Conservation (phyloP, 2,329 filamentous ascomycete genomes). For the Pyrenophora graminea region DNA sequence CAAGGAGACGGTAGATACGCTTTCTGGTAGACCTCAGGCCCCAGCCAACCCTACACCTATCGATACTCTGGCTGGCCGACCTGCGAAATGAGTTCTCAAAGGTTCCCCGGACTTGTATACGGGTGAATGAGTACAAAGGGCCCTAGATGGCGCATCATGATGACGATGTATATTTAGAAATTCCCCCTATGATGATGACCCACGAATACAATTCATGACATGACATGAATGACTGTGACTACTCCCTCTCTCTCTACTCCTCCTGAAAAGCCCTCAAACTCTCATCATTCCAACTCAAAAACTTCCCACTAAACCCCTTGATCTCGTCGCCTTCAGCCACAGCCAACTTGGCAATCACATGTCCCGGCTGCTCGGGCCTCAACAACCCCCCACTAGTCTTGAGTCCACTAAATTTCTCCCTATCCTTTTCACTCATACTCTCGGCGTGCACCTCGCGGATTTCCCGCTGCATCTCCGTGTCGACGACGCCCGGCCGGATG, state of each 20-base stretch:
- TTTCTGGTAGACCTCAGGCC: slow-evolving; percentile 63
- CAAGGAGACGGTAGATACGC: slow-evolving; percentile 79
- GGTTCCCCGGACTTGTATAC: not conserved
- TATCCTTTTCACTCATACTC: slow-evolving; percentile 62
- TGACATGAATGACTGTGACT: not conserved
- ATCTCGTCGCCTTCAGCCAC: slow-evolving; percentile 63
- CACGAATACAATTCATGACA: not conserved
- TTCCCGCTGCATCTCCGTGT: slow-evolving; percentile 88
- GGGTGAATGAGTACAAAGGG: not conserved
- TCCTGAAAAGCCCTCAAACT: slow-evolving; percentile 31
- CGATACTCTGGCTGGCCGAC: slow-evolving; percentile 30
- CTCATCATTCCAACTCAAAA: slow-evolving; percentile 58
- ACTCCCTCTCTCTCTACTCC: slow-evolving; percentile 4
- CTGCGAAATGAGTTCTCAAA: slow-evolving; percentile 4
- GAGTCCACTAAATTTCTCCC: slow-evolving; percentile 68
- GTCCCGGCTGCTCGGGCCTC: slow-evolving; percentile 79
- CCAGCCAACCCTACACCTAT: slow-evolving; percentile 21
- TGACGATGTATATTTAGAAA: slow-evolving; percentile 11
- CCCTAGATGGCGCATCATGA: not conserved
- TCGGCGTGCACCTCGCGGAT: slow-evolving; percentile 73
- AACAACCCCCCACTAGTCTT: slow-evolving; percentile 74
- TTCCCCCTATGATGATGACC: slow-evolving; percentile 3
- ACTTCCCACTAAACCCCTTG: slow-evolving; percentile 73
- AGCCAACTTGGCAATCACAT: slow-evolving; percentile 81
- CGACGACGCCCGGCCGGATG: slow-evolving; percentile 77